Evolutionary conservation across 306 rosid species (phyloP).

Genomic region (Medicago lupulina): DNA sequence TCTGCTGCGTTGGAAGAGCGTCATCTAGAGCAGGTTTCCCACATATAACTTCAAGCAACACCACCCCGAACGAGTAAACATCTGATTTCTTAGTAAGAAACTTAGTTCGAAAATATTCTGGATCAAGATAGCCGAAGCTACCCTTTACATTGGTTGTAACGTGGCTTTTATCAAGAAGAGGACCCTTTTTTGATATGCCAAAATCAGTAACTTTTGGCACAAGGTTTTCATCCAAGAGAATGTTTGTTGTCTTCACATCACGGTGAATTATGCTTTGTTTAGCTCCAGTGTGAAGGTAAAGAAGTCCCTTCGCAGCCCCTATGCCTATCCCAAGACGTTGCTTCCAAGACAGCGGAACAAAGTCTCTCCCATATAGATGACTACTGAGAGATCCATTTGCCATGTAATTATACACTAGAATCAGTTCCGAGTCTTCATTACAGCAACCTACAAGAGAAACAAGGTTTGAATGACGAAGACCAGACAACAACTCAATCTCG

Average conservation of each 20-base stretch:
- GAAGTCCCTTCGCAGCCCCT: conserved; percentile 29
- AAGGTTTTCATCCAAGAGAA: conserved; percentile 47
- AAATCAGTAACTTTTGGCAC: conserved; percentile 59
- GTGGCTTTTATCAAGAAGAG: conserved; percentile 32
- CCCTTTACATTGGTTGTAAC: conserved; percentile 58
- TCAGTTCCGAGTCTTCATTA: conserved; percentile 17
- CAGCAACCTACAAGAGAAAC: conserved; percentile 34
- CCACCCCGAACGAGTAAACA: conserved; percentile 60
- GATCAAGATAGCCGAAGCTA: conserved; percentile 56
- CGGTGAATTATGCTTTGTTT: conserved; percentile 38
- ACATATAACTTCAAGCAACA: conserved; percentile 49
- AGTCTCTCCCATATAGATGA: conserved; percentile 1
- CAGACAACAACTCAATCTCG: conserved; percentile 33
- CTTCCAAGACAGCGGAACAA: conserved; percentile 35
- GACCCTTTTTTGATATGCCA: conserved; percentile 49
- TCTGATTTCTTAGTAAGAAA: conserved; percentile 50
- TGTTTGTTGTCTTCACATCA: conserved; percentile 38
- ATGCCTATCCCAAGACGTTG: conserved; percentile 35
- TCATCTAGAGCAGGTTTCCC: conserved; percentile 50
- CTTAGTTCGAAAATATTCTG: conserved; percentile 44
- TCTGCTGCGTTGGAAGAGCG: conserved; percentile 32
- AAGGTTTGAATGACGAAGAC: conserved; percentile 30
- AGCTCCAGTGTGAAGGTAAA: conserved; percentile 32
- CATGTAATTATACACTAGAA: conserved; percentile 38
- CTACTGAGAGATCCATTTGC: conserved; percentile 16